phyloP scores from a whole-genome alignment of 768 basidiomycete genomes.

The Dacryopinax spathularia region DNA sequence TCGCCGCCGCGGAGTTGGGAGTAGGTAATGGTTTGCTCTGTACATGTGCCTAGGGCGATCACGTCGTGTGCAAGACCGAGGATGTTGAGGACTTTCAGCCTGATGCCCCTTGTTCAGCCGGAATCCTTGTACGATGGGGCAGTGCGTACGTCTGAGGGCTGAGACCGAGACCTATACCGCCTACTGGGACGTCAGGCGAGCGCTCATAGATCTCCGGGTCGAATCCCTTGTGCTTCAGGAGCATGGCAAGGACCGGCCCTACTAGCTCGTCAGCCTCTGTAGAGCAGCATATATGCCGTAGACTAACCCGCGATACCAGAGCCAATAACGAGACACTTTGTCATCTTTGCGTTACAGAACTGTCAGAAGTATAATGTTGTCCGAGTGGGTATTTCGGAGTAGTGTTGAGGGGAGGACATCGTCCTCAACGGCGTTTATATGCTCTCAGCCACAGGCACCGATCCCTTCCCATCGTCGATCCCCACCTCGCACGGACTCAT shows the following conservation, averaged over 20 bases:
- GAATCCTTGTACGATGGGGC: not conserved
- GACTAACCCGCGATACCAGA: not conserved
- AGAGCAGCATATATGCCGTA: no score
- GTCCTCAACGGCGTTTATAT: no score
- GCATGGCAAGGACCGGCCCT: constrained; percentile 26
- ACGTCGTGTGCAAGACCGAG: not conserved
- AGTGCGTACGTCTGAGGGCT: not conserved
- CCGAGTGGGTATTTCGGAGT: no score
- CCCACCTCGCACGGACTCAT: no score
- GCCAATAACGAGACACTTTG: not conserved
- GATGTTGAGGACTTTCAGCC: not conserved
- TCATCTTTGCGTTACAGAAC: no score
- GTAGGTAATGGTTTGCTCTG: not conserved
- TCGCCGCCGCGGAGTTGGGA: not conserved
- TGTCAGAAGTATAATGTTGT: no score
- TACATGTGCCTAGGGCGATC: not conserved
- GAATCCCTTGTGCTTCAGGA: constrained; percentile 29
- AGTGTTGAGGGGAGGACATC: no score
- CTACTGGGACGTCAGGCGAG: not conserved
- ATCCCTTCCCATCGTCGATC: no score
- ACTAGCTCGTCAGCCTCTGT: not conserved
- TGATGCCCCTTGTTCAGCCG: no score
- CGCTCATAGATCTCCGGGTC: constrained; percentile 27
- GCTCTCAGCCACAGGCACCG: no score
- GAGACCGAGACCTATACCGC: not conserved